Evolutionary conservation across 495 filamentous ascomycete species (phyloP), one percentile per base, ranked within the genome.

Genomic region (Geopyxis carbonaria): DNA sequence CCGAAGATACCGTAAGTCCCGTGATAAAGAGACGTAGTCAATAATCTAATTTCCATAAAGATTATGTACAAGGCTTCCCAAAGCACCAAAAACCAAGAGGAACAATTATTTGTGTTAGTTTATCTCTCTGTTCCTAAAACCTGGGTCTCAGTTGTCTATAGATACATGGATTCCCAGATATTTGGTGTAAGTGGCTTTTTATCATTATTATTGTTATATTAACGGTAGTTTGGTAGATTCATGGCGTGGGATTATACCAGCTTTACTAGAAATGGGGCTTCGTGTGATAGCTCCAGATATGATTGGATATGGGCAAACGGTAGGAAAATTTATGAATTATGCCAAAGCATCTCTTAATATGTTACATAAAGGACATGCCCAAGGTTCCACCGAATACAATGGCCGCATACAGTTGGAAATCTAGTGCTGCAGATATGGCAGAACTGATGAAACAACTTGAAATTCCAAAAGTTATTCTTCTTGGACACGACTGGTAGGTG

Each of bases 191-290:
- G 41, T 45, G 10, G 13, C 13, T 5, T 22, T 11, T 22, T 34
- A 22, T 8, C 5, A 22, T 45, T 41, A 21, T 24, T 27, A 18
- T 21, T 28, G 30, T 22, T 4, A 8, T 6, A 3, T 19, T n/a
- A 19, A 31, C 37, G 18, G 36, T 13, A 27, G 14, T 5, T 15
- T 38, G 21, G 22, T 5, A 55, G 51, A 50, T 50, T 75, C 68
- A 57, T 86, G 83, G 82, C 72, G 84, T 38, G 73, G 76, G 59
- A 79, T 91, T 57, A 83, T 94, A 51, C 82, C 82, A 5, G 61
- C 71, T 57, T 63, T 91, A n/a, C 45, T 78, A 3, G 62, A 72
- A 10, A 60, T 73, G 53, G 75, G 74, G 6, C 64, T 83, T 32
- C 66, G 75, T 27, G 76, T 89, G 25, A 68, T 91, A 28, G 78